Conservation (phyloP, 306 rosid species). For the Canavalia gladiata region DNA sequence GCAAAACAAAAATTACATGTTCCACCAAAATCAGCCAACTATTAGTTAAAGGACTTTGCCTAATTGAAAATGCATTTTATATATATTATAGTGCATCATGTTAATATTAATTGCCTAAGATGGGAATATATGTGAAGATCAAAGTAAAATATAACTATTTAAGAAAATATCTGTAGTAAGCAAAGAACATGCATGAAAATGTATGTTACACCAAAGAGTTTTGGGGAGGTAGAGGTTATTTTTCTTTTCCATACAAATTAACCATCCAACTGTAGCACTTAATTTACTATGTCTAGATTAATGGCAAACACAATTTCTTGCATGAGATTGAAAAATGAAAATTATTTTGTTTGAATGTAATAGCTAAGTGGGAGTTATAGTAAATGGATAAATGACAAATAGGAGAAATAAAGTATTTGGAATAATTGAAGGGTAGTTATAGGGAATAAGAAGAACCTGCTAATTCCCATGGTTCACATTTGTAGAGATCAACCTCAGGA, state of each 20-base stretch:
- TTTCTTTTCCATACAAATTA: not conserved
- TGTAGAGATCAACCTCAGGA: slow-evolving; percentile 99
- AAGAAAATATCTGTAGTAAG: not conserved
- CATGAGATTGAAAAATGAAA: slow-evolving; percentile 33
- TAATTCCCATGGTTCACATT: slow-evolving; percentile 99
- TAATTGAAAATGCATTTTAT: not conserved
- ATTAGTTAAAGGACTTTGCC: slow-evolving; percentile 25
- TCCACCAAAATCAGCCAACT: slow-evolving; percentile 40
- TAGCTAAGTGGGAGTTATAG: not conserved
- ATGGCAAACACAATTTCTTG: slow-evolving; percentile 9
- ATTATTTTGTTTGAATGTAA: not conserved
- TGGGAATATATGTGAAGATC: not conserved
- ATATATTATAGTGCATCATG: not conserved
- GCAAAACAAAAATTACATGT: not conserved
- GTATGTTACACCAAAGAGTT: not conserved
- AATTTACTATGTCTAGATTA: slow-evolving; percentile 26
- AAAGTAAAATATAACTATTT: not conserved
- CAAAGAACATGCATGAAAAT: slow-evolving; percentile 1
- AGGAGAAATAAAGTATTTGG: slow-evolving; percentile 10
- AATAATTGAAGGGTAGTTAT: not conserved
- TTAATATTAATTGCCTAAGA: slow-evolving; percentile 2
- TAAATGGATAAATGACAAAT: not conserved
- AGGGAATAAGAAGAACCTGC: slow-evolving; percentile 64
- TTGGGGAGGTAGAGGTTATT: not conserved
- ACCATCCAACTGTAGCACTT: not conserved